Conservation (phyloP, 495 filamentous ascomycete species). For the Aspergillus heteromorphus region DNA sequence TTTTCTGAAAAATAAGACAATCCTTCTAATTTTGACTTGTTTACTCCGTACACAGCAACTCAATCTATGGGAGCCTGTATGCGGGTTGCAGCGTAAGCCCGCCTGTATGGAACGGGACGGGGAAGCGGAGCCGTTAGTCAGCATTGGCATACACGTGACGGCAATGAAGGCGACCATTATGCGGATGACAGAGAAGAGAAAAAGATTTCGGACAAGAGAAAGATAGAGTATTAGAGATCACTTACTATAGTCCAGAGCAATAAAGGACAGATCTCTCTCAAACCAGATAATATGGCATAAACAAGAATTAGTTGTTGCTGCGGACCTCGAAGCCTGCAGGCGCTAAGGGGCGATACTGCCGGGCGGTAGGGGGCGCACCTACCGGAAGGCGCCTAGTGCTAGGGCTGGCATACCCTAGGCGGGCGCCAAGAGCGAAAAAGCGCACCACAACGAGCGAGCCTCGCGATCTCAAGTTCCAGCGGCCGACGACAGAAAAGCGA, state of each 20-base stretch:
- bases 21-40: too few species aligned
- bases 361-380: conserved; percentile 8
- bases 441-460: conserved; percentile 33
- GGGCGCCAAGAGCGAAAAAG: conserved; percentile 42
- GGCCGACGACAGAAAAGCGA: conserved; percentile 43
- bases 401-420: conserved; percentile 46
- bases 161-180: too few species aligned
- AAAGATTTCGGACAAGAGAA: too few species aligned
- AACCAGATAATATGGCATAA: background rate
- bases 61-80: too few species aligned
- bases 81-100: too few species aligned
- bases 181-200: too few species aligned
- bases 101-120: too few species aligned
- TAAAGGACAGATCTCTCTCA: background rate
- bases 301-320: background rate
- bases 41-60: too few species aligned
- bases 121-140: too few species aligned
- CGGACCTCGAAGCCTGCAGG: background rate
- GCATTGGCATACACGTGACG: too few species aligned
- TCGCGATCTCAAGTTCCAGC: conserved; percentile 29
- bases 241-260: background rate
- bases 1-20: too few species aligned
- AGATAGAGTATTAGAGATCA: too few species aligned
- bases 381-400: conserved; percentile 29
- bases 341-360: conserved; percentile 8